Percentiles rank a stretch among this genome's conserved stretches.
Conservation (phyloP, 768 basidiomycete genomes). For the Lactifluus volemus region DNA sequence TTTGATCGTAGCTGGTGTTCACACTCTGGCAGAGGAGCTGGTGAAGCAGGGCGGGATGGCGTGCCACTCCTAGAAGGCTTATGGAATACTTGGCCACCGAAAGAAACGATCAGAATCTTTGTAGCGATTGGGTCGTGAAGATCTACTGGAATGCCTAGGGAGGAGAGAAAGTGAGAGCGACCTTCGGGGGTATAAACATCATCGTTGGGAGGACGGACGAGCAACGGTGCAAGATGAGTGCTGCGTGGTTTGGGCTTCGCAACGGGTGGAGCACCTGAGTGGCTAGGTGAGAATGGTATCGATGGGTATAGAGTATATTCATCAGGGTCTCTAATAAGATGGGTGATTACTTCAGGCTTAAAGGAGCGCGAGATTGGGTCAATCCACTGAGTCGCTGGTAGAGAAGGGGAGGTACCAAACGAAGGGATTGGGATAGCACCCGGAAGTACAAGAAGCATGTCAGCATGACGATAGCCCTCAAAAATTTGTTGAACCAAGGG, state of each 20-base stretch:
- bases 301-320: constrained; percentile 32
- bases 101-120: constrained; percentile 68
- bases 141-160: constrained; percentile 49
- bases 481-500: constrained; percentile 60
- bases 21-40: background rate
- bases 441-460: constrained; percentile 60
- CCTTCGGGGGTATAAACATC: constrained; percentile 46
- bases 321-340: constrained; percentile 30
- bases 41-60: constrained; percentile 17
- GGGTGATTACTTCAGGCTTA: constrained; percentile 34
- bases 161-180: constrained; percentile 43
- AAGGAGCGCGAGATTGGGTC: constrained; percentile 40
- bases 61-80: constrained; percentile 37
- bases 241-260: constrained; percentile 29
- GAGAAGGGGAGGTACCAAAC: constrained; percentile 40
- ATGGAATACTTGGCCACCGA: constrained; percentile 69
- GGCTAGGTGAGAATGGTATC: constrained; percentile 30
- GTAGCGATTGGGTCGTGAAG: constrained; percentile 39
- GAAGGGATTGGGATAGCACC: constrained; percentile 73
- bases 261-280: background rate
- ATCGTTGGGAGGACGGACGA: constrained; percentile 50
- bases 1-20: background rate
- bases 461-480: constrained; percentile 60
- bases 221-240: constrained; percentile 50
- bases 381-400: constrained; percentile 62